Percentiles rank a stretch among this genome's conserved stretches.
These are phyloP conservation scores for Stagonosporopsis vannaccii DNA, from an alignment of 2,329 filamentous ascomycete genomes.

Conservation along the genomic window DNA sequence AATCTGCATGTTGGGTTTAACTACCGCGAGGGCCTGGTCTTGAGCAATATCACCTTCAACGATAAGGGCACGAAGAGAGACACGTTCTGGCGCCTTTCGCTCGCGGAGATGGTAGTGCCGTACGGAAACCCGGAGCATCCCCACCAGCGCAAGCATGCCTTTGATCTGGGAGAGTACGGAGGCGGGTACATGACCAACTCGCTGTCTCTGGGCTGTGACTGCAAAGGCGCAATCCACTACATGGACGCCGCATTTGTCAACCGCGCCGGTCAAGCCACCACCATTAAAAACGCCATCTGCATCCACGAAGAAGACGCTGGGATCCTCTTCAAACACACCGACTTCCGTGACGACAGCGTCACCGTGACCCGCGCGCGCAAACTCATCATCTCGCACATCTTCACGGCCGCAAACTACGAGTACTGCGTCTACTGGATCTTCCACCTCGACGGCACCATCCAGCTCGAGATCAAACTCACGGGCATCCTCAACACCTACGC, in stretches of 20 bases:
- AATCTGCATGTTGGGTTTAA: constrained; percentile 94
- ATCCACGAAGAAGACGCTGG: constrained; percentile 94
- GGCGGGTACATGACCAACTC: constrained; percentile 86
- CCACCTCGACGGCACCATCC: constrained; percentile 89
- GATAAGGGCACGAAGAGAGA: constrained; percentile 79
- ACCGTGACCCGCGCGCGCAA: constrained; percentile 88
- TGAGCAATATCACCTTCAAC: constrained; percentile 89
- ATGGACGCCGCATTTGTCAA: constrained; percentile 88
- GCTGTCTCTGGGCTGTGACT: constrained; percentile 79
- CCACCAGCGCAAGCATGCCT: constrained; percentile 82
- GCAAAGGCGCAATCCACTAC: constrained; percentile 91
- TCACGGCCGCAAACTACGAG: constrained; percentile 96
- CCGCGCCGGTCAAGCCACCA: constrained; percentile 73
- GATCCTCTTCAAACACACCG: constrained; percentile 92
- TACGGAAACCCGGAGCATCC: constrained; percentile 83
- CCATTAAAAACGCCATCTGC: constrained; percentile 93
- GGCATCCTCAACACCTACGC: constrained; percentile 92
- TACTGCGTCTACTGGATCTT: constrained; percentile 90
- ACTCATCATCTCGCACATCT: constrained; percentile 87
- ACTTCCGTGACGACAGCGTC: constrained; percentile 88
- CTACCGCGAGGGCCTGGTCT: constrained; percentile 87
- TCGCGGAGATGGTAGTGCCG: constrained; percentile 93
- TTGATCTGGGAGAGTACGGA: constrained; percentile 82
- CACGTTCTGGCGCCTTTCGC: constrained; percentile 86
- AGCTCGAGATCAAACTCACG: constrained; percentile 88